Conservation (phyloP, 257 asterid species). For the Ballota nigra region DNA sequence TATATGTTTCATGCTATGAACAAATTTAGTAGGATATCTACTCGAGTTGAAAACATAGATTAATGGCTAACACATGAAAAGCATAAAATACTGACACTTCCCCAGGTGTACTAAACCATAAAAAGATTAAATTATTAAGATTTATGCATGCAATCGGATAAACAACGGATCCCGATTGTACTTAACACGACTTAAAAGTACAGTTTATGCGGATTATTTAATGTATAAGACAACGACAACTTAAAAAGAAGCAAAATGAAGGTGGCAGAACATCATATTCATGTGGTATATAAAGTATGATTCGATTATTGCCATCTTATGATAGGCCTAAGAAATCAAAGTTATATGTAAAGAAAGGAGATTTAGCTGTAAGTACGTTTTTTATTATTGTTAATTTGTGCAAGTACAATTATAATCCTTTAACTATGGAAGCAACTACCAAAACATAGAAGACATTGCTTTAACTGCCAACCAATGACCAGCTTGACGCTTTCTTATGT, state of each 20-base stretch:
- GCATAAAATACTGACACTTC: conserved; percentile 32
- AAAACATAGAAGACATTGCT: conserved; percentile 15
- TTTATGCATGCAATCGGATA: conserved; percentile 23
- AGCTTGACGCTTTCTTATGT: conserved; percentile 32
- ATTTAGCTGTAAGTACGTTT: conserved; percentile 17
- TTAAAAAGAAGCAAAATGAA: neutral
- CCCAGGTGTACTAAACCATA: neutral
- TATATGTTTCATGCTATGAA: no score
- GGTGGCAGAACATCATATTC: conserved; percentile 17
- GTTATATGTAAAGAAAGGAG: neutral
- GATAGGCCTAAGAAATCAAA: conserved; percentile 10
- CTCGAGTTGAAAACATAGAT: neutral
- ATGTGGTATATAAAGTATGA: conserved; percentile 24
- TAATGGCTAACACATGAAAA: conserved; percentile 24
- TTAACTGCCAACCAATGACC: conserved; percentile 36
- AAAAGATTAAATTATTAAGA: conserved; percentile 1
- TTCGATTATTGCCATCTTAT: neutral
- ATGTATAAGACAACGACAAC: neutral
- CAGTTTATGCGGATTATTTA: conserved; percentile 11
- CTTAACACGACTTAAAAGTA: conserved; percentile 29
- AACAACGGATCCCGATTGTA: conserved; percentile 52
- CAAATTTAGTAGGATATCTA: no score
- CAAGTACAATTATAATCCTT: conserved; percentile 20
- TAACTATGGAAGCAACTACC: conserved; percentile 17
- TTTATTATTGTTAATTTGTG: conserved; percentile 7